Percentiles rank a stretch among this genome's conserved stretches.
Conservation (phyloP, 169 alveolate genomes). For the Eimeria nieschulzi region DNA sequence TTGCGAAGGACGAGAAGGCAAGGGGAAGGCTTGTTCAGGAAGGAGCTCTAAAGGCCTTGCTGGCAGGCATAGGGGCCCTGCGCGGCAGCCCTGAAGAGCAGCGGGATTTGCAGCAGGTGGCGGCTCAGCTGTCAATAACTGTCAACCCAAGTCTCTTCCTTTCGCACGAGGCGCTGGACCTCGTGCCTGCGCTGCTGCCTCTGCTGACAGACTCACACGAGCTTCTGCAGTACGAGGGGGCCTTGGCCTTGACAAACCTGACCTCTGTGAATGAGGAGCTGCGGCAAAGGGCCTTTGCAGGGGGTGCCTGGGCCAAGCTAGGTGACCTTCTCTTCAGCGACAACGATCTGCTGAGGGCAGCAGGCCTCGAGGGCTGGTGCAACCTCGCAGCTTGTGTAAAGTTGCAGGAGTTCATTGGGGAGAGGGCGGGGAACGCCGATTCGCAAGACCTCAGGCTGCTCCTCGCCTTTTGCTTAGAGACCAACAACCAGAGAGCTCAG, state of each 20-base stretch:
- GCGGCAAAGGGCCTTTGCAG: conserved; percentile 26
- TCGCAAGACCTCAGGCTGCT: conserved; percentile 39
- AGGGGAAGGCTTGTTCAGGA: conserved; percentile 34
- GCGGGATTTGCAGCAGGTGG: conserved; percentile 54
- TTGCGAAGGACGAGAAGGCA: conserved; percentile 5
- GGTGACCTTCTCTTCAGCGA: conserved; percentile 47
- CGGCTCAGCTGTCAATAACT: conserved; percentile 54
- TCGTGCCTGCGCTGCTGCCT: conserved; percentile 28
- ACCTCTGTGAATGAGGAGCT: conserved; percentile 25
- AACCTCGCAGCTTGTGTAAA: conserved; percentile 20
- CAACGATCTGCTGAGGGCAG: conserved; percentile 61
- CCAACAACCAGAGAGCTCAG: conserved; percentile 55
- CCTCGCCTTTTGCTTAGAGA: conserved; percentile 40
- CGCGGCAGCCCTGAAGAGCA: conserved; percentile 23
- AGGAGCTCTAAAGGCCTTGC: conserved; percentile 44
- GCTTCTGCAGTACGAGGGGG: conserved; percentile 72
- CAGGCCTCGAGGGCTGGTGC: conserved; percentile 73
- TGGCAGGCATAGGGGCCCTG: not conserved
- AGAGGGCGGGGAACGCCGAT: not conserved
- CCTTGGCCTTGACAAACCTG: conserved; percentile 59
- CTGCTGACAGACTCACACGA: conserved; percentile 44
- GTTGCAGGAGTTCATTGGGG: conserved; percentile 11
- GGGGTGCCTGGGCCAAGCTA: conserved; percentile 53
- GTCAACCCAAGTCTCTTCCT: conserved; percentile 34
- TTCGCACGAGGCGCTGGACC: conserved; percentile 28